Base-by-base conservation (phyloP, 352 stramenopile genomes). In the Pythium rishiriense region DNA sequence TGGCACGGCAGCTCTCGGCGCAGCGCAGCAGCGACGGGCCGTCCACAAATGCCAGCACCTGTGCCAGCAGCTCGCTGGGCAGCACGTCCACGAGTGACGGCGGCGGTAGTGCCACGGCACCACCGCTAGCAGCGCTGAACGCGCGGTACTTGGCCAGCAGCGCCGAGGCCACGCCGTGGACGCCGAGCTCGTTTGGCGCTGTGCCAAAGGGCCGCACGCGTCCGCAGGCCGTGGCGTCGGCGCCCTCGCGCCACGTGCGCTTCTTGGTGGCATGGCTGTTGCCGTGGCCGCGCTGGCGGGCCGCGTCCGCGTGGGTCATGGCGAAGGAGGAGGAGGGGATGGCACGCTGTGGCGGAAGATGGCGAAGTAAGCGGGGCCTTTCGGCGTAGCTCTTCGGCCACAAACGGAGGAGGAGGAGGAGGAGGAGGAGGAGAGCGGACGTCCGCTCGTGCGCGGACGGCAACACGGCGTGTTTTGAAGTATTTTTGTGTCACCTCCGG, bases 11-110 rank as follows among this genome's bases (percentile, higher is more conserved):
- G 11, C 79, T 76, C 19, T 71, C 51, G 4, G 78, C 64, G 64
- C 75, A 85, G 9, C 61, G 58, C 53, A 93, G 51, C 54, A 91
- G 68, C 66, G 81, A 83, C 46, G 67, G 62, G 1, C 84, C 84
- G 54, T 93, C 84, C 12, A 89, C 62, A 49, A 77, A 70, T 8
- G 60, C 62, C 28, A 91, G 52, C 52, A 79, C 70, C 6, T 83
- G 63, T 21, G 72, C 72, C 37, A 91, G 54, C 35, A 87, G 50
- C 51, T 93, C 83, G 15, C 77, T 70, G 10, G 84, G 82, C 33
- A 91, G 66, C 25, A 69, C 68, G 24, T 79, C 68, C 22, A 87
- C 64, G 4, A 82, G 56, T 14, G 66, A 76, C 45, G 45, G 52
- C 24, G 61, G 66, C 42, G 48, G 43, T 25, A 47, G 10, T n/a